Base-by-base conservation (phyloP, 225 moss, liverwort and hornwort genomes). In the Climacium dendroides region DNA sequence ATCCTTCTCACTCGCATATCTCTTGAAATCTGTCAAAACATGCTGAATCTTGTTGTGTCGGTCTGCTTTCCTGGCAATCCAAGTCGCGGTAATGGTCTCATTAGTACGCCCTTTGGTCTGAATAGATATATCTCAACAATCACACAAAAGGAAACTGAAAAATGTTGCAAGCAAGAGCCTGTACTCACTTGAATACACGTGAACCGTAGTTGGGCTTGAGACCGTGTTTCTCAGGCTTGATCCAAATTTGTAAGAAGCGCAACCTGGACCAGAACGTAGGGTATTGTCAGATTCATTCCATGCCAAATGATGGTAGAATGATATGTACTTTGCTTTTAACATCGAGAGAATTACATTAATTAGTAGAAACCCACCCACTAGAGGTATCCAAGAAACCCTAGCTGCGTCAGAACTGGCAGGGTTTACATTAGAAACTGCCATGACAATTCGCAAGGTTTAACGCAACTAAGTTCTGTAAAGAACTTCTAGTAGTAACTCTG, bases 181-280 rank as follows among this genome's bases (percentile, higher is more conserved):
- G 35, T 18, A 81, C 92, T 90, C 80, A 98, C 98, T 85, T 94
- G 86, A 95, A 98, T 28, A 96, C 89, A 37, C 98, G 94, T 57
- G 97, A 97, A 48, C 98, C 97, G 59, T 98, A 98, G 90, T 98
- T 98, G 20, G 98, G 98, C 75, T 89, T 83, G 11, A 96, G 93
- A 58, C 96, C 96, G 76, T 59, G 87, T 35, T 87, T 87, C 53
- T 94, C 88, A 57, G 98, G 98, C 85, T 94, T 88, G 81, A 98
- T 98, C 98, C 98, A 98, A 58, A 98, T 95, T 88, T 98, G 98
- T 82, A 97, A 88, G 81, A 97, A 97, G 59, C 93, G 93, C 86
- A 98, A 90, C 92, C 98, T 98, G 90, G 43, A 63, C 80, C 80
- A 80, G 43, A 80, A 73, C 43, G 41, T 41, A 87, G 53, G 19